Evolutionary conservation across 306 rosid genomes (phyloP), one percentile per base, ranked within the genome.

Genomic region (Myrica gale): DNA sequence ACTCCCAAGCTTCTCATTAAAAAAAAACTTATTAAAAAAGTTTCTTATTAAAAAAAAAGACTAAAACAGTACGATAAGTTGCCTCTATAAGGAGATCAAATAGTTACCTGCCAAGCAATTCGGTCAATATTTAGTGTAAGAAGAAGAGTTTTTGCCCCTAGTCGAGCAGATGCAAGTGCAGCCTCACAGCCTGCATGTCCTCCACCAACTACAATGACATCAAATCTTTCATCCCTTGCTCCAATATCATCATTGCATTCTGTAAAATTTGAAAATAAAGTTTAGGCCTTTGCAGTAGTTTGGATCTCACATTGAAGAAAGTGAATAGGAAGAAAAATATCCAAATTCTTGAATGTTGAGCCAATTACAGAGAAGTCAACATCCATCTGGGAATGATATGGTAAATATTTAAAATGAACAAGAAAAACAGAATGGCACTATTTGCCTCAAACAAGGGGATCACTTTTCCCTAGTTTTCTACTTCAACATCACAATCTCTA

Each of bases 151-250:
- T 80, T 89, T 13, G 98, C 97, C 53, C 98, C 98, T 85, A 89
- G 83, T 74, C 90, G 98, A 58, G 98, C 97, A 74, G 98, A 89
- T 23, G 97, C 88, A 74, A 88, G 85, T 42, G 92, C 89, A 57
- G 98, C 98, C 85, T 95, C 98, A 73, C 98, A 95, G 1, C 98
- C 98, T 1, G 98, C 96, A 83, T 92, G 98, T 12, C 98, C 98
- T 81, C 98, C 98, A 81, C 98, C 98, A 57, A 92, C 97, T 1
- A 95, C 98, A 84, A 95, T 95, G 77, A 92, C 98, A 78, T 95
- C 98, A 60, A 87, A 95, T 51, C 72, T 88, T 75, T 92, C 98
- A 58, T 90, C 89, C 53, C 19, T 65, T 16, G 60, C 67, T 67
- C 87, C 93, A 41, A 50, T 54, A 47, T 77, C 76, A 78, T 47